Conservation (phyloP, 352 stramenopile genomes). For the Pythium utonaiense region DNA sequence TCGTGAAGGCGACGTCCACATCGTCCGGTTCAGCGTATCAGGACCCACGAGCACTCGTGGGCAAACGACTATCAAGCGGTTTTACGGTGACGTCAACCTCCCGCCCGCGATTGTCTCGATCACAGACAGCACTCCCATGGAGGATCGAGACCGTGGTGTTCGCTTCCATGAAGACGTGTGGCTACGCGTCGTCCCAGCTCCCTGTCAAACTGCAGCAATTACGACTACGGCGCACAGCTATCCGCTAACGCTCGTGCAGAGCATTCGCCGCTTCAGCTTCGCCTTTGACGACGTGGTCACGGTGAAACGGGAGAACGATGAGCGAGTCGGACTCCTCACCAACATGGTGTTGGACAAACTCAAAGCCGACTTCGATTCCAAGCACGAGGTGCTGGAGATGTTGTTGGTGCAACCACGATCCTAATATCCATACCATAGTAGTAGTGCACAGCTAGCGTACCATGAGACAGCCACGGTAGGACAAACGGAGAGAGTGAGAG, state of each 20-base stretch:
- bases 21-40: not conserved
- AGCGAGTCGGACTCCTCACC: not conserved
- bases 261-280: conserved; percentile 4
- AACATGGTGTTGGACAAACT: conserved; percentile 3
- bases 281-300: not conserved
- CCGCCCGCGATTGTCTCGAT: not conserved
- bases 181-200: not conserved
- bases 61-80: not conserved
- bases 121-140: not conserved
- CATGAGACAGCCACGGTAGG: no score
- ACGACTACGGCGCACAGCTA: not conserved
- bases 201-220: not conserved
- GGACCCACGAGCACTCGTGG: not conserved
- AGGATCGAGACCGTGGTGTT: not conserved
- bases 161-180: not conserved
- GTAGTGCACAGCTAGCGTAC: no score
- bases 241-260: not conserved
- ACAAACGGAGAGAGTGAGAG: no score
- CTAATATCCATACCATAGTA: not conserved
- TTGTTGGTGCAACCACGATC: not conserved
- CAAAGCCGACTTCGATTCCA: not conserved
- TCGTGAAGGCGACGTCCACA: not conserved
- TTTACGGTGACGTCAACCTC: not conserved
- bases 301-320: not conserved
- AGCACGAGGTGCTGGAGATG: conserved; percentile 7